Percentiles rank a stretch among this genome's conserved stretches.
Conservation (phyloP, 2,329 filamentous ascomycete species). For the Monilinia polystroma region DNA sequence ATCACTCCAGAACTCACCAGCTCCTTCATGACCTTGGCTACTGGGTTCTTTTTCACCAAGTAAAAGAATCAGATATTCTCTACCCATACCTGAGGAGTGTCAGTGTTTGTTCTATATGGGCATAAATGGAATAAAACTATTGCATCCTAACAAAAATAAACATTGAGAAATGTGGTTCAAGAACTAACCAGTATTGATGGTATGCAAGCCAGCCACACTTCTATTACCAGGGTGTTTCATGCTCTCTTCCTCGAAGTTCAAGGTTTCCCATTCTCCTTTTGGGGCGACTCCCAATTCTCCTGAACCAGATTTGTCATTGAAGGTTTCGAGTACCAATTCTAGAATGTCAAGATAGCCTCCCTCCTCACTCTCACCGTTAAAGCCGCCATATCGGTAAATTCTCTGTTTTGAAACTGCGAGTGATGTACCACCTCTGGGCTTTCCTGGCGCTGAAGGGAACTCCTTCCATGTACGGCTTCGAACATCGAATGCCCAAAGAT, state of each 20-base stretch:
- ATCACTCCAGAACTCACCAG: conserved; percentile 57
- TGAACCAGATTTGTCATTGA: conserved; percentile 50
- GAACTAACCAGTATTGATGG: conserved; percentile 51
- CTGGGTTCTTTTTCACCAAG: conserved; percentile 58
- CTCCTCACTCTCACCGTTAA: conserved; percentile 66
- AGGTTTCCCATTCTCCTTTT: conserved; percentile 55
- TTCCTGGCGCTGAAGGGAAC: conserved; percentile 64
- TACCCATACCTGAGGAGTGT: conserved; percentile 45
- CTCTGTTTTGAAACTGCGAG: conserved; percentile 63
- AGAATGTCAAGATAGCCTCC: conserved; percentile 71
- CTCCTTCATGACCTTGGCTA: conserved; percentile 49
- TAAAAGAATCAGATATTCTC: conserved; percentile 61
- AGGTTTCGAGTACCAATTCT: conserved; percentile 55
- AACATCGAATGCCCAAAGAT: conserved; percentile 78
- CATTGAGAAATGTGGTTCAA: background rate
- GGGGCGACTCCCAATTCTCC: conserved; percentile 53
- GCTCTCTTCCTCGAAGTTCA: conserved; percentile 46
- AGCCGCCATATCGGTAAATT: conserved; percentile 79
- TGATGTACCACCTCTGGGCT: conserved; percentile 64
- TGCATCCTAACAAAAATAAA: background rate
- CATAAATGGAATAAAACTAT: background rate
- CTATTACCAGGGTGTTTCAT: conserved; percentile 53
- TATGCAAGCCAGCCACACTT: conserved; percentile 54
- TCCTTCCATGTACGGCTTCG: conserved; percentile 63
- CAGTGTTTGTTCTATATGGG: background rate